Percentiles rank a stretch among this genome's conserved stretches.
These are phyloP conservation scores for Globisporangium splendens DNA, from an alignment of 352 stramenopile genomes.

Conservation along the genomic window DNA sequence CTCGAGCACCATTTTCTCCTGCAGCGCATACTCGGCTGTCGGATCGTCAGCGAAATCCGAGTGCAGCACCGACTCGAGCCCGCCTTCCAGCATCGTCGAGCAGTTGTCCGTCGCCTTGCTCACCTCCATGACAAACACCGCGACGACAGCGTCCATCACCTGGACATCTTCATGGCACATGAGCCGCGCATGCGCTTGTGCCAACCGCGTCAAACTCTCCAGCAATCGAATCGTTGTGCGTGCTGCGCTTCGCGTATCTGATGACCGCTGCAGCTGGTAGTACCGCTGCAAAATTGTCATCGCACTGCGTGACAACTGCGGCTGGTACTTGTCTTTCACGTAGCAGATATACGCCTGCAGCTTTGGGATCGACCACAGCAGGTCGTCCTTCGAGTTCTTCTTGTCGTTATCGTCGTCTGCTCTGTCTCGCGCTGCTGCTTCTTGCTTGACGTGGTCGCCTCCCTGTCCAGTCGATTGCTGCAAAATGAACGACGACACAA, in stretches of 20 bases:
- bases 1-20: constrained; percentile 70
- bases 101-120: constrained; percentile 64
- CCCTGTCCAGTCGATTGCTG: constrained; percentile 61
- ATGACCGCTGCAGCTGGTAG: constrained; percentile 81
- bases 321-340: constrained; percentile 87
- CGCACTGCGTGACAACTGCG: constrained; percentile 72
- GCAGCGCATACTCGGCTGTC: constrained; percentile 52
- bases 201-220: constrained; percentile 92
- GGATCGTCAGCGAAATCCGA: constrained; percentile 65
- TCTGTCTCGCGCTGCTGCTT: constrained; percentile 18
- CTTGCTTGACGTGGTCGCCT: constrained; percentile 18
- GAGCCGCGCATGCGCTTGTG: constrained; percentile 88
- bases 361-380: constrained; percentile 86
- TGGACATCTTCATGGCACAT: constrained; percentile 68
- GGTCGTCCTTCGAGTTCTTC: constrained; percentile 8
- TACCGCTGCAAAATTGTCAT: constrained; percentile 89
- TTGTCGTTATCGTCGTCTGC: constrained; percentile 14
- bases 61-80: constrained; percentile 62
- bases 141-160: constrained; percentile 74
- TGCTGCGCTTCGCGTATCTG: constrained; percentile 55
- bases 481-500: constrained; percentile 94
- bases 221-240: constrained; percentile 93
- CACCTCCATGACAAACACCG: constrained; percentile 77
- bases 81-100: constrained; percentile 49
- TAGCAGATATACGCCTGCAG: constrained; percentile 92